phyloP scores from a whole-genome alignment of 768 basidiomycete species.

The Galerina sulciceps region DNA sequence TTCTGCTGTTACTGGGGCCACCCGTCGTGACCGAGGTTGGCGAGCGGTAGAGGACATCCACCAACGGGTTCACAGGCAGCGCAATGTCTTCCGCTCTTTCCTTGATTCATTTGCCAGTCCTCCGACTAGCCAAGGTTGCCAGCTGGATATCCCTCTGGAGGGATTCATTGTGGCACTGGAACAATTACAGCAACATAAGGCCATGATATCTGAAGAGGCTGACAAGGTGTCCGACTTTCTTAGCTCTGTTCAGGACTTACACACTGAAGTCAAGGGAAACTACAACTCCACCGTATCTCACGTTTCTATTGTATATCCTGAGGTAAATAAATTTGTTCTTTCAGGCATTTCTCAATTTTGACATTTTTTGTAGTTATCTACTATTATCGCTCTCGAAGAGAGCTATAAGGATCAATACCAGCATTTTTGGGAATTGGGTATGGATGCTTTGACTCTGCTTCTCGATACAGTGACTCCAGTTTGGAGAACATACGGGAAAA shows the following conservation, averaged over 20 bases:
- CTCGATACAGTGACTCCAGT: slow-evolving; percentile 79
- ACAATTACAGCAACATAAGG: slow-evolving; percentile 50
- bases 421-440: slow-evolving; percentile 80
- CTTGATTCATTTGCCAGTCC: slow-evolving; percentile 31
- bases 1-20: slow-evolving; percentile 70
- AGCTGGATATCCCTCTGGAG: slow-evolving; percentile 59
- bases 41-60: slow-evolving; percentile 79
- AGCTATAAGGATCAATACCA: slow-evolving; percentile 82
- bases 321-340: slow-evolving; percentile 46
- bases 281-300: slow-evolving; percentile 69
- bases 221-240: slow-evolving; percentile 53
- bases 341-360: slow-evolving; percentile 2
- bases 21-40: slow-evolving; percentile 66
- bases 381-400: slow-evolving; percentile 73
- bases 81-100: slow-evolving; percentile 54
- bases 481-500: slow-evolving; percentile 82
- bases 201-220: slow-evolving; percentile 48
- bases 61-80: slow-evolving; percentile 63
- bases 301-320: slow-evolving; percentile 79
- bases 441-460: slow-evolving; percentile 76
- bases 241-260: slow-evolving; percentile 55
- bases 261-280: slow-evolving; percentile 59
- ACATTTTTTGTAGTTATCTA: slow-evolving; percentile 55
- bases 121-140: slow-evolving; percentile 35
- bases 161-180: slow-evolving; percentile 53